Base-by-base conservation (phyloP, 163 green algal species). In the Volvox carteri region DNA sequence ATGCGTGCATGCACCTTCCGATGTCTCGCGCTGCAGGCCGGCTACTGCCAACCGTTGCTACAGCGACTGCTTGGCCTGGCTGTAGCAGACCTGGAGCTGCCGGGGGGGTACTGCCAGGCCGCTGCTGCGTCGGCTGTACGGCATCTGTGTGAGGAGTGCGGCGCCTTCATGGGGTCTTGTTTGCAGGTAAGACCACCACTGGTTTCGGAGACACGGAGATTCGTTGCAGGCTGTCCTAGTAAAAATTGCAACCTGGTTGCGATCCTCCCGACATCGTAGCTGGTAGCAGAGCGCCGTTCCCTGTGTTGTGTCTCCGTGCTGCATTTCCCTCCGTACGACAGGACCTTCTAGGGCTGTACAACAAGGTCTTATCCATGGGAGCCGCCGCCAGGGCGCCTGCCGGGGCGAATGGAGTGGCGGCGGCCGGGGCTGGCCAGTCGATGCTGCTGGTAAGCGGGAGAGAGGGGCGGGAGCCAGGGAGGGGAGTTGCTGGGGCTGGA, bases 131-230 rank as follows among this genome's bases (percentile, higher is more conserved):
- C 92, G 2, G 95, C 95, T 28, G 79, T 98, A 52, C 91, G 92
- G 12, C 84, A 95, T 41, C 60, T 98, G 23, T 97, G 94, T 73
- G 91, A 97, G 44, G 91, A 90, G 42, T 97, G 95, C 84, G 92
- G 92, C 18, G n/a, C 42, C 30, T 89, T 94, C 78, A 89, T 97
- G 88, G 85, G 62, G 9, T 60, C 85, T n/a, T 90, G 80, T 84
- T 86, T 95, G 80, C 88, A 89, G 84, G 84, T 87, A 46, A 8
- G 46, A 21, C 8, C n/a, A n/a, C n/a, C n/a, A n/a, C n/a, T n/a
- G n/a, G n/a, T n/a, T n/a, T n/a, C n/a, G n/a, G n/a, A n/a, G n/a
- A n/a, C n/a, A n/a, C n/a, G n/a, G n/a, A n/a, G n/a, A n/a, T n/a
- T n/a, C n/a, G n/a, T n/a, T n/a, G n/a, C n/a, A n/a, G n/a, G n/a